Percentiles rank a stretch among this genome's conserved stretches.
These are phyloP conservation scores for Dryas integrifolia DNA, from an alignment of 331 rosid species.

Conservation along the genomic window DNA sequence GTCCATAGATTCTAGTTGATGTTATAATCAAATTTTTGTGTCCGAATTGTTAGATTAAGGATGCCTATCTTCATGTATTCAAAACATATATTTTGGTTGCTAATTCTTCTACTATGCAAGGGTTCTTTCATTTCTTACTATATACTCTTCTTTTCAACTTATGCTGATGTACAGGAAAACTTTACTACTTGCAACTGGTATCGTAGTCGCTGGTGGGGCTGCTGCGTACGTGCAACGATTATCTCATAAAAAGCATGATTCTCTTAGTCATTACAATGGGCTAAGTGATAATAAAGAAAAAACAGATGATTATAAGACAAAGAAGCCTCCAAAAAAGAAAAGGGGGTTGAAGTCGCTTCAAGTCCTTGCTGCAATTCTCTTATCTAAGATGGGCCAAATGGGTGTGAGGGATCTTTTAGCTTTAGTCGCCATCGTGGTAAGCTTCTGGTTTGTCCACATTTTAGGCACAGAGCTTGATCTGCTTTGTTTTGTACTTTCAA, in stretches of 20 bases:
- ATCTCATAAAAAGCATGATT: conserved; percentile 40
- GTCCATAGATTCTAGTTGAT: background rate
- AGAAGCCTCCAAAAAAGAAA: conserved; percentile 55
- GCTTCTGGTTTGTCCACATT: conserved; percentile 15
- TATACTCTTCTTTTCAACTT: conserved; percentile 14
- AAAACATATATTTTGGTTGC: background rate
- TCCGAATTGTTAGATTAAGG: background rate
- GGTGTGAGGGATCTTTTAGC: conserved; percentile 75
- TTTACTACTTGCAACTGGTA: conserved; percentile 81
- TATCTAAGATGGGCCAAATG: conserved; percentile 72
- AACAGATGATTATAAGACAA: conserved; percentile 23
- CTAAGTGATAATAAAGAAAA: conserved; percentile 35
- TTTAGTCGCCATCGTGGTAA: conserved; percentile 80
- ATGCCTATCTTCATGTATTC: too few species aligned
- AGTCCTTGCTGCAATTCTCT: conserved; percentile 78
- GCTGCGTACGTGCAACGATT: conserved; percentile 67
- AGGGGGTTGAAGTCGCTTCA: conserved; percentile 79
- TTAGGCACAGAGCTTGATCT: background rate
- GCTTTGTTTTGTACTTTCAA: background rate
- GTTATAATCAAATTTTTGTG: background rate
- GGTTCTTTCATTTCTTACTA: background rate
- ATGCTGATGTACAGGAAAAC: conserved; percentile 54
- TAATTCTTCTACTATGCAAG: background rate
- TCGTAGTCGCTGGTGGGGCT: conserved; percentile 78
- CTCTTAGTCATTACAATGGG: conserved; percentile 52